Evolutionary conservation across 1,284 basidiomycete species (phyloP).

Genomic region (Tausonia pullulans): DNA sequence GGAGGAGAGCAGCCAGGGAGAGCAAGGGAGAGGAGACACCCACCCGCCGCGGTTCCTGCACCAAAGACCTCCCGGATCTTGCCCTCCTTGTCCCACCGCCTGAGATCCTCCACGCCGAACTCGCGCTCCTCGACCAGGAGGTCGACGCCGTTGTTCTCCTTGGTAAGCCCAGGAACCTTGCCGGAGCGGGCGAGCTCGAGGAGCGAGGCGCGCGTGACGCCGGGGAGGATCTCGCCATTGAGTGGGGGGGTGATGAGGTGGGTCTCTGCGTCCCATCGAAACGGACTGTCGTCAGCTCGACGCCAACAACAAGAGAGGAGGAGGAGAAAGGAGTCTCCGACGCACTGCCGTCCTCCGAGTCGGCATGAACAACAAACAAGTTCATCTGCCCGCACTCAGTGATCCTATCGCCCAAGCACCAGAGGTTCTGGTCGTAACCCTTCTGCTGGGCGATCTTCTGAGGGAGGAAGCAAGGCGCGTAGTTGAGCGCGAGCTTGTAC

Average conservation of each 20-base stretch:
- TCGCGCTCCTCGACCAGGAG: constrained; percentile 49
- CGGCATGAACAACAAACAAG: constrained; percentile 46
- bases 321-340: neutral
- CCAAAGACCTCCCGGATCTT: constrained; percentile 57
- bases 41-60: constrained; percentile 52
- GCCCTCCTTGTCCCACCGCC: constrained; percentile 40
- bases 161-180: constrained; percentile 3
- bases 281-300: neutral
- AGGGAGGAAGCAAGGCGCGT: constrained; percentile 54
- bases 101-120: constrained; percentile 54
- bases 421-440: constrained; percentile 62
- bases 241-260: constrained; percentile 63
- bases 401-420: constrained; percentile 32
- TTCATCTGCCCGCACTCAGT: constrained; percentile 51
- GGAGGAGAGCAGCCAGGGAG: too few relatives aligned
- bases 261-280: constrained; percentile 36
- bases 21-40: neutral
- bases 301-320: neutral
- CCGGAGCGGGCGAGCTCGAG: constrained; percentile 43
- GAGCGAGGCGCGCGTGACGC: constrained; percentile 62
- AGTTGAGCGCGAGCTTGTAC: constrained; percentile 58
- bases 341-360: constrained; percentile 42
- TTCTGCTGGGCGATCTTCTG: constrained; percentile 49
- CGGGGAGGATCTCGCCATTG: constrained; percentile 61
- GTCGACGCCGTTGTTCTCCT: constrained; percentile 23